phyloP scores from a whole-genome alignment of 2,329 filamentous ascomycete species.

The Diplodia scrobiculata region DNA sequence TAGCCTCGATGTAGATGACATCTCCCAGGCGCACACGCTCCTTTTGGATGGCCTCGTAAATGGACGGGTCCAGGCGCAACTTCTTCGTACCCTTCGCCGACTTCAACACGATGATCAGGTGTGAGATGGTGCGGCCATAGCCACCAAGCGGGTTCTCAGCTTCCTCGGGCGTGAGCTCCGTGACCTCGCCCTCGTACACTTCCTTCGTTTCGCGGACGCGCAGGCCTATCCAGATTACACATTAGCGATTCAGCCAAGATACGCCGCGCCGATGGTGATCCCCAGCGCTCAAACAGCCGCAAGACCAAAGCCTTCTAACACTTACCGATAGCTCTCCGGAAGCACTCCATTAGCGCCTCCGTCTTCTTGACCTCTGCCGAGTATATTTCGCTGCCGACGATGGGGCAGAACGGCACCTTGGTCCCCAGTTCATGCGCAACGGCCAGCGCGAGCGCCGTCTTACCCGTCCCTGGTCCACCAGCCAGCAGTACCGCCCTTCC shows the following conservation, averaged over 20 bases:
- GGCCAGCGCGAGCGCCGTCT: constrained; percentile 92
- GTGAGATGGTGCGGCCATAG: constrained; percentile 96
- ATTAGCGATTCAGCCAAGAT: neutral
- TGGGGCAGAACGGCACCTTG: constrained; percentile 97
- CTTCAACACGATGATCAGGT: constrained; percentile 90
- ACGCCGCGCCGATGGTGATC: neutral
- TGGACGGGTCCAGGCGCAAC: constrained; percentile 91
- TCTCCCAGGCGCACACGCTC: constrained; percentile 94
- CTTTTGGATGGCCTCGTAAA: constrained; percentile 99
- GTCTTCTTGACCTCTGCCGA: constrained; percentile 99
- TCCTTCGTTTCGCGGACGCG: constrained; percentile 99
- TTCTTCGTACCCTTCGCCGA: constrained; percentile 97
- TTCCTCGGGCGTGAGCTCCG: constrained; percentile 95
- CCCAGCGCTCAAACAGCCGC: neutral
- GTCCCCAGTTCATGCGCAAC: constrained; percentile 96
- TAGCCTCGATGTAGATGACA: constrained; percentile 98
- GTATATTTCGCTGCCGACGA: constrained; percentile 97
- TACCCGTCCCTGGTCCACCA: constrained; percentile 92
- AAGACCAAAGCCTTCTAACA: neutral
- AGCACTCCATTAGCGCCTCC: constrained; percentile 98
- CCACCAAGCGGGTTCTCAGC: constrained; percentile 95
- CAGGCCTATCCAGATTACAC: constrained; percentile 55
- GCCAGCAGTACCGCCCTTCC: constrained; percentile 90
- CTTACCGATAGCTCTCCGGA: constrained; percentile 86
- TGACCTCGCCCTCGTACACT: constrained; percentile 98